These are phyloP conservation scores for Breynia disticha DNA, from an alignment of 441 rosid species.

Conservation along the genomic window DNA sequence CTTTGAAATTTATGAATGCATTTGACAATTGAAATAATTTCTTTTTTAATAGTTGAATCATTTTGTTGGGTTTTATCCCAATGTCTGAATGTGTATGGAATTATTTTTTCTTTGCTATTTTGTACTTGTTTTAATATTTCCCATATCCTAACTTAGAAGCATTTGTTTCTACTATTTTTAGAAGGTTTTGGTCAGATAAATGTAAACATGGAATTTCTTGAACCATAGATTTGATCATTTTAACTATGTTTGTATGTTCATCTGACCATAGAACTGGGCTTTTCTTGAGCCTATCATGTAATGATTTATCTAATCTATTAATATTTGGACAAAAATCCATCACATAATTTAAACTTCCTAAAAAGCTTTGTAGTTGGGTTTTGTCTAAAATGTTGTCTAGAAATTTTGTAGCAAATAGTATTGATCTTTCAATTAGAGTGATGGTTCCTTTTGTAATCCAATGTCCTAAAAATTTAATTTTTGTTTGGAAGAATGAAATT, in stretches of 20 bases:
- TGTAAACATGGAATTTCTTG: background rate
- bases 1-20: background rate
- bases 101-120: background rate
- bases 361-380: background rate
- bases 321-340: background rate
- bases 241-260: background rate
- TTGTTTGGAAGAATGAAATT: background rate
- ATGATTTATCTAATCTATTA: background rate
- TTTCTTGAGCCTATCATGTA: background rate
- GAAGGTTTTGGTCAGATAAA: background rate
- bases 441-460: background rate
- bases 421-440: background rate
- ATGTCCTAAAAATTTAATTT: background rate
- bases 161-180: background rate
- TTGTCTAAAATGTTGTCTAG: background rate
- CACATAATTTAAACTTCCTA: conserved; percentile 1
- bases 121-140: background rate
- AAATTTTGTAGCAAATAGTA: background rate
- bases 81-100: background rate
- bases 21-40: background rate
- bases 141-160: background rate
- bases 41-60: background rate
- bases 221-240: background rate
- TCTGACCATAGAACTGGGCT: background rate
- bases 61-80: background rate